Conservation (phyloP, 805 yeast genomes). For the Jamesozyma spencerorum region DNA sequence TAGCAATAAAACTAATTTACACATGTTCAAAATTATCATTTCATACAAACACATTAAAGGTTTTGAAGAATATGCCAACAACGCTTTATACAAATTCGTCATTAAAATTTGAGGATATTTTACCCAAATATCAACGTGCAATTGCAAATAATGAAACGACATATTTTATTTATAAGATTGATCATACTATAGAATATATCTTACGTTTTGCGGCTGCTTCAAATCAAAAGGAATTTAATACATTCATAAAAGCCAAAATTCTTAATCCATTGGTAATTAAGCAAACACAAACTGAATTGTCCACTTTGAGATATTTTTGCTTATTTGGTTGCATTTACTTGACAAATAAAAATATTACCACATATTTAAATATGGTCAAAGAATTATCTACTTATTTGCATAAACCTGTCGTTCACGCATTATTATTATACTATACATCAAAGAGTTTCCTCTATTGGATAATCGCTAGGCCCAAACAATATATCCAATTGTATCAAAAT, state of each 20-base stretch:
- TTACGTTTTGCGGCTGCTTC: constrained; percentile 40
- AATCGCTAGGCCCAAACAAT: constrained; percentile 38
- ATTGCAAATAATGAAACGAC: constrained; percentile 11
- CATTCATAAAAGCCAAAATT: constrained; percentile 22
- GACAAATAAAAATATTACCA: constrained; percentile 29
- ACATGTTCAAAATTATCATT: constrained; percentile 26
- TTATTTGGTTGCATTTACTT: constrained; percentile 35
- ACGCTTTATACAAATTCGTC: constrained; percentile 7
- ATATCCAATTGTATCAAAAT: constrained; percentile 19
- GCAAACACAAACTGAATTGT: constrained; percentile 31
- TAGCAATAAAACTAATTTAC: constrained; percentile 18
- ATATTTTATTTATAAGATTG: constrained; percentile 23
- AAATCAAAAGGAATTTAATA: constrained; percentile 35
- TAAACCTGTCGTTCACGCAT: constrained; percentile 36
- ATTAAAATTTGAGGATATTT: constrained; percentile 6
- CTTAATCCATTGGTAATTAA: constrained; percentile 21
- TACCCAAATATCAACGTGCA: constrained; percentile 15
- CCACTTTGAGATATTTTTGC: constrained; percentile 37
- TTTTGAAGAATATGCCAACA: constrained; percentile 21
- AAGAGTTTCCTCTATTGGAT: constrained; percentile 41
- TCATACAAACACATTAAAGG: constrained; percentile 21
- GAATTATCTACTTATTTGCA: constrained; percentile 30
- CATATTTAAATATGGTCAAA: constrained; percentile 33
- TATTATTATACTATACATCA: constrained; percentile 36
- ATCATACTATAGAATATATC: constrained; percentile 33